Evolutionary conservation across 352 stramenopile species (phyloP).

Genomic region (Hyaloperonospora brassicae): DNA sequence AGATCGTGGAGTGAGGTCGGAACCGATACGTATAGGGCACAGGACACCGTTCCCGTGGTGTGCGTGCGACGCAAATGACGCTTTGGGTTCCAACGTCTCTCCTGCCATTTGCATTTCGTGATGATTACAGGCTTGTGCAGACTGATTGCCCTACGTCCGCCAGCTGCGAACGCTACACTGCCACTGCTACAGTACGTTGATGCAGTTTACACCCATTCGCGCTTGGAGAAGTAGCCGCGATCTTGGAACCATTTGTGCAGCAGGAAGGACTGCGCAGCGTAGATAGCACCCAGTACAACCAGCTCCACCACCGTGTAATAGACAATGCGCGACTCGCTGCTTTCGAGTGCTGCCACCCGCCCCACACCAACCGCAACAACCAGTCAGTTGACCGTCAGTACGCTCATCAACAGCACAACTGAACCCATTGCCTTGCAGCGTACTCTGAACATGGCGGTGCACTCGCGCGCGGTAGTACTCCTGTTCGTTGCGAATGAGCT

Average conservation of each 20-base stretch:
- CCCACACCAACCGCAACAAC: neutral
- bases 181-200: neutral
- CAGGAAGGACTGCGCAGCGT: slow-evolving; percentile 63
- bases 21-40: neutral
- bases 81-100: slow-evolving; percentile 18
- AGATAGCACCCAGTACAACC: slow-evolving; percentile 53
- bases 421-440: slow-evolving; percentile 6
- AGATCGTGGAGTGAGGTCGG: slow-evolving; percentile 5
- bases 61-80: neutral
- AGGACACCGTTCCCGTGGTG: neutral
- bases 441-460: slow-evolving; percentile 69
- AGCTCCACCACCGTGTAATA: slow-evolving; percentile 76
- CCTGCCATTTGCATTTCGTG: slow-evolving; percentile 12
- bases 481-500: slow-evolving; percentile 71
- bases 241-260: slow-evolving; percentile 84
- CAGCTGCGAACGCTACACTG: slow-evolving; percentile 6
- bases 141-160: slow-evolving; percentile 4
- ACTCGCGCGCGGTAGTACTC: slow-evolving; percentile 67
- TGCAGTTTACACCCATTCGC: slow-evolving; percentile 51
- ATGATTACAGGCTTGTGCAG: slow-evolving; percentile 8
- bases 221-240: slow-evolving; percentile 57
- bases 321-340: slow-evolving; percentile 71
- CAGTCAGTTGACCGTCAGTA: slow-evolving; percentile 2
- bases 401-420: slow-evolving; percentile 2
- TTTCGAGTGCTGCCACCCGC: slow-evolving; percentile 41